Percentiles rank a stretch among this genome's conserved stretches.
These are phyloP conservation scores for Podaxis rugospora DNA, from an alignment of 768 basidiomycete species.

Conservation along the genomic window DNA sequence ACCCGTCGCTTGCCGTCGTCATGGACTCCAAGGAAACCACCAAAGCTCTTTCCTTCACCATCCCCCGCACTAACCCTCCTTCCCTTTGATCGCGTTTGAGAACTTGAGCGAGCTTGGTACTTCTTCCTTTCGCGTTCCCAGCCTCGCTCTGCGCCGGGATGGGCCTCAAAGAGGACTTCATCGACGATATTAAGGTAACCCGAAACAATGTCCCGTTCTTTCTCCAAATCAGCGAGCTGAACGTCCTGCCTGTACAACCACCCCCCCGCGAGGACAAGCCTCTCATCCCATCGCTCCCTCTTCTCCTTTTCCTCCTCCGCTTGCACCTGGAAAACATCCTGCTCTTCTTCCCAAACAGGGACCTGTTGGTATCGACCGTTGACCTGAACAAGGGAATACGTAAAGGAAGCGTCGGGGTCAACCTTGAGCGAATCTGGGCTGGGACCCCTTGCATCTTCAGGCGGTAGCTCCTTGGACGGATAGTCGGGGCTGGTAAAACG, in stretches of 20 bases:
- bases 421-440: constrained; percentile 25
- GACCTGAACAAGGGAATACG: constrained; percentile 66
- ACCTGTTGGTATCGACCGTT: constrained; percentile 60
- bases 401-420: constrained; percentile 61
- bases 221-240: constrained; percentile 43
- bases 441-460: constrained; percentile 29
- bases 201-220: constrained; percentile 53
- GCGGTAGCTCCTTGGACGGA: constrained; percentile 27
- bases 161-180: constrained; percentile 68
- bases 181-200: constrained; percentile 77
- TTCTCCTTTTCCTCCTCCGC: constrained; percentile 45
- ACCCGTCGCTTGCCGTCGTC: constrained; percentile 44
- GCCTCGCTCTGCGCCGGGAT: constrained; percentile 40
- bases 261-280: constrained; percentile 73
- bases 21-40: constrained; percentile 13
- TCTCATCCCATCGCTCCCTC: constrained; percentile 76
- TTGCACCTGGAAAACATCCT: constrained; percentile 39
- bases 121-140: constrained; percentile 31
- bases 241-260: constrained; percentile 79
- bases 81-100: constrained; percentile 33
- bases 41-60: constrained; percentile 22
- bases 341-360: constrained; percentile 81
- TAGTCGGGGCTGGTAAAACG: constrained; percentile 39
- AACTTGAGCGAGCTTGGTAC: neutral
- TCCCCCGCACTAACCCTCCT: constrained; percentile 48